Evolutionary conservation across 257 asterid species (phyloP).

Genomic region (Solanum stenotomum): DNA sequence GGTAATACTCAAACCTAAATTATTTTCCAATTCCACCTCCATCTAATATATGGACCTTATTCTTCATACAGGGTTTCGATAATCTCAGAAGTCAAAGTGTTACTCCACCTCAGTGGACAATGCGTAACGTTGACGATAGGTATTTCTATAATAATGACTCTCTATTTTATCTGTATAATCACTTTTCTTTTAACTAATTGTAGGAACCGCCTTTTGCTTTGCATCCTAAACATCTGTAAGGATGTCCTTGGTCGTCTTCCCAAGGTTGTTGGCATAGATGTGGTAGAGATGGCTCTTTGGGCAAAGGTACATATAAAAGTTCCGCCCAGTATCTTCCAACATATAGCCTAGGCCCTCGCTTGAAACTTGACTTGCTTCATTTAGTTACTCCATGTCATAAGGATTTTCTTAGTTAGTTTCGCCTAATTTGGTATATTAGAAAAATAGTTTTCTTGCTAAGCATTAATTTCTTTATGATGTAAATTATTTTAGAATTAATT

Average conservation of each 20-base stretch:
- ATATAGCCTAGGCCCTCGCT: not conserved
- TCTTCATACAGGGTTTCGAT: conserved; percentile 70
- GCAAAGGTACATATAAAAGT: conserved; percentile 61
- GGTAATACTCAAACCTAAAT: conserved; percentile 31
- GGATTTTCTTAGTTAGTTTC: not conserved
- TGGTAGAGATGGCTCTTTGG: conserved; percentile 99
- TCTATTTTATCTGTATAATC: not conserved
- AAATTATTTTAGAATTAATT: not conserved
- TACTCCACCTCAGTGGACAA: conserved; percentile 98
- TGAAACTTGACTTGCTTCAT: not conserved
- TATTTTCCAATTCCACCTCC: not conserved
- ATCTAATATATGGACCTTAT: not conserved
- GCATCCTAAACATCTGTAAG: conserved; percentile 78
- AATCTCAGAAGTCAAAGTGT: conserved; percentile 91
- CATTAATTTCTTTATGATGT: not conserved
- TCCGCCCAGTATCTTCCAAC: not conserved
- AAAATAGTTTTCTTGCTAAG: not conserved
- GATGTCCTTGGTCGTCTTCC: conserved; percentile 80
- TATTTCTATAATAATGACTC: conserved; percentile 1
- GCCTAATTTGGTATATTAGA: not conserved
- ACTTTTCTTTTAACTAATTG: conserved; percentile 6
- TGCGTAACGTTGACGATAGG: conserved; percentile 98
- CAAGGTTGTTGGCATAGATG: conserved; percentile 93
- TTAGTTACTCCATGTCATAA: not conserved
- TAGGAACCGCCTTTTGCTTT: conserved; percentile 82